phyloP scores from a whole-genome alignment of 2,329 filamentous ascomycete species.

The Lizonia empirigonia region DNA sequence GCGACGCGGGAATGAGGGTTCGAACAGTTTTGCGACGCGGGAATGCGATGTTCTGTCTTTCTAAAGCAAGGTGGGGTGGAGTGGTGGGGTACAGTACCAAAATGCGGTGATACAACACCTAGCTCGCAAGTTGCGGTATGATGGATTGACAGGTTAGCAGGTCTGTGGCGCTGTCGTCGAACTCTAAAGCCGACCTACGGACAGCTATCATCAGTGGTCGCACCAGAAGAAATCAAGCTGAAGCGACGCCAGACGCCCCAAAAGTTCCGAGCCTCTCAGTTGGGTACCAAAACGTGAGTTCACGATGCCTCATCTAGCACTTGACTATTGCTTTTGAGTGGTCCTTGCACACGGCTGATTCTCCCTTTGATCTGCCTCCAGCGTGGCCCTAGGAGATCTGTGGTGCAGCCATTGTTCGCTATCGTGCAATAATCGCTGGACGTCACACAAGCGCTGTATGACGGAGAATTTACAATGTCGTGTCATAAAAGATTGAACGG shows the following conservation, averaged over 20 bases:
- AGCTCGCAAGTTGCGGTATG: conserved; percentile 19
- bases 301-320: neutral
- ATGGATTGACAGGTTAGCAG: conserved; percentile 8
- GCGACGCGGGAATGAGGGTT: conserved; percentile 6
- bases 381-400: neutral
- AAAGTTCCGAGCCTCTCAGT: conserved; percentile 23
- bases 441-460: conserved; percentile 5
- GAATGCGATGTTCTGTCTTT: conserved; percentile 9
- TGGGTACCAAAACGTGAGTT: conserved; percentile 17
- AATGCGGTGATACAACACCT: conserved; percentile 12
- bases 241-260: conserved; percentile 23
- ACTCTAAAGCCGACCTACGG: conserved; percentile 19
- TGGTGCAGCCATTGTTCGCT: conserved; percentile 1
- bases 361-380: neutral
- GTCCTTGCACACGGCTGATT: neutral
- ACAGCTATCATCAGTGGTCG: conserved; percentile 22
- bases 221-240: conserved; percentile 18
- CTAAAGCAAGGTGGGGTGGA: conserved; percentile 29
- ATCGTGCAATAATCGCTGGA: neutral
- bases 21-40: neutral
- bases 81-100: conserved; percentile 22
- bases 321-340: neutral
- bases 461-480: neutral
- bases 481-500: conserved; percentile 2
- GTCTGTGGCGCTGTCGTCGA: conserved; percentile 24